Evolutionary conservation across 371 early-diverging fungal genomes (phyloP).

Genomic region (Parasitella parasitica): DNA sequence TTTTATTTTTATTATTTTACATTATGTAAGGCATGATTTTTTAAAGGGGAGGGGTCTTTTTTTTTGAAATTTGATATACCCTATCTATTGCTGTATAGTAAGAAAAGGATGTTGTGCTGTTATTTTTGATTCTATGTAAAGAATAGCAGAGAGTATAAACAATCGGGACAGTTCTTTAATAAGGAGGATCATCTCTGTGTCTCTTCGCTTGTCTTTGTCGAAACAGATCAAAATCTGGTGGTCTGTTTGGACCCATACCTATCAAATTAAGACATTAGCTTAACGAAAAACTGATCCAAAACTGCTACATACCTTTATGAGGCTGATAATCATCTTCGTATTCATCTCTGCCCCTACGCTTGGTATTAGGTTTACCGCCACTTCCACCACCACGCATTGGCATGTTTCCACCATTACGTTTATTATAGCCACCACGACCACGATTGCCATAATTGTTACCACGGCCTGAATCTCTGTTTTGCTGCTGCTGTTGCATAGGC

Average conservation of each 20-base stretch:
- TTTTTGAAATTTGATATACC: too few species aligned
- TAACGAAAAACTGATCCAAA: too few species aligned
- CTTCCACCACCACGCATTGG: constrained; percentile 30
- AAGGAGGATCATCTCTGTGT: constrained; percentile 49
- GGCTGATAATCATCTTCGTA: constrained; percentile 52
- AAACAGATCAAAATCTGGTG: constrained; percentile 64
- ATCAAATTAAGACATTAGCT: too few species aligned
- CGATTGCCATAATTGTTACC: constrained; percentile 15
- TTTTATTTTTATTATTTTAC: too few species aligned
- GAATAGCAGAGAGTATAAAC: neutral
- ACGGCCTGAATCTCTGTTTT: constrained; percentile 24
- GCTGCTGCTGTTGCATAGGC: constrained; percentile 10
- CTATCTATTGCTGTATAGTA: too few species aligned
- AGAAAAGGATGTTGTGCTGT: too few species aligned
- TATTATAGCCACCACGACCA: constrained; percentile 22
- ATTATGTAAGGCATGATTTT: too few species aligned
- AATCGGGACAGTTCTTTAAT: constrained; percentile 7
- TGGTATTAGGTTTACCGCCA: constrained; percentile 32
- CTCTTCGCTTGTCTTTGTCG: constrained; percentile 59
- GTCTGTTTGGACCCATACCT: constrained; percentile 61
- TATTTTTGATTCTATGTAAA: too few species aligned
- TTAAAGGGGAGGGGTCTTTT: too few species aligned
- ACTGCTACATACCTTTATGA: constrained; percentile 50
- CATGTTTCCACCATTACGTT: constrained; percentile 7
- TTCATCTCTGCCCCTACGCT: constrained; percentile 44